These are phyloP conservation scores for Colletotrichum kahawae DNA, from an alignment of 2,329 filamentous ascomycete species.

Conservation along the genomic window DNA sequence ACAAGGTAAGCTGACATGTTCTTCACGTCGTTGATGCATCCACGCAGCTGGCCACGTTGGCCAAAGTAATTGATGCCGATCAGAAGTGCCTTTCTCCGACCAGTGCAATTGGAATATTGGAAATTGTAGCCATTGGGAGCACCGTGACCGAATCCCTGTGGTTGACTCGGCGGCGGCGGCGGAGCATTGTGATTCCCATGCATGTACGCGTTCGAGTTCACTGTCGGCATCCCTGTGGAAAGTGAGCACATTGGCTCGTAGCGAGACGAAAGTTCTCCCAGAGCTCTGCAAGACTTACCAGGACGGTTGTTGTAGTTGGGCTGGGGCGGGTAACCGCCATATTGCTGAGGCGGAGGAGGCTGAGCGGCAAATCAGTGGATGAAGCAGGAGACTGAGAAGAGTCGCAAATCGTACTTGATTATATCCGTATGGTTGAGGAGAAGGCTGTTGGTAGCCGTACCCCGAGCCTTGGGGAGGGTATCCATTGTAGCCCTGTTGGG, in stretches of 20 bases:
- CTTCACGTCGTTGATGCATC: conserved; percentile 96
- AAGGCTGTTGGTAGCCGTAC: conserved; percentile 54
- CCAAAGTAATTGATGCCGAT: conserved; percentile 98
- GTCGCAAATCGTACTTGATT: conserved; percentile 39
- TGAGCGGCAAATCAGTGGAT: conserved; percentile 25
- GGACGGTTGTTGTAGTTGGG: conserved; percentile 55
- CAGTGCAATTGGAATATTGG: conserved; percentile 91
- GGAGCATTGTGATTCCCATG: conserved; percentile 65
- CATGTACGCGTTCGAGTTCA: conserved; percentile 57
- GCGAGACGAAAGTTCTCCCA: neutral
- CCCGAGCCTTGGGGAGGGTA: conserved; percentile 46
- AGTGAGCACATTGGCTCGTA: neutral
- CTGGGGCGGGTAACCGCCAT: conserved; percentile 48
- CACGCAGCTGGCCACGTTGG: conserved; percentile 86
- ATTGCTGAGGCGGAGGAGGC: conserved; percentile 46
- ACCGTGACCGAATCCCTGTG: conserved; percentile 79
- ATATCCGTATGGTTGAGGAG: conserved; percentile 52
- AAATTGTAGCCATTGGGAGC: conserved; percentile 83
- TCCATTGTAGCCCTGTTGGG: conserved; percentile 51
- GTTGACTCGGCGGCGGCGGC: conserved; percentile 67
- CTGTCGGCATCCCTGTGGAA: conserved; percentile 42
- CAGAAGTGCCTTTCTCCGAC: conserved; percentile 84
- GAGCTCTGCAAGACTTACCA: conserved; percentile 39
- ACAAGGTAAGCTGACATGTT: conserved; percentile 95
- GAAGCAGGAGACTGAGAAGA: neutral